phyloP scores from a whole-genome alignment of 202 grass and related monocot genomes.

The Musa balbisiana region DNA sequence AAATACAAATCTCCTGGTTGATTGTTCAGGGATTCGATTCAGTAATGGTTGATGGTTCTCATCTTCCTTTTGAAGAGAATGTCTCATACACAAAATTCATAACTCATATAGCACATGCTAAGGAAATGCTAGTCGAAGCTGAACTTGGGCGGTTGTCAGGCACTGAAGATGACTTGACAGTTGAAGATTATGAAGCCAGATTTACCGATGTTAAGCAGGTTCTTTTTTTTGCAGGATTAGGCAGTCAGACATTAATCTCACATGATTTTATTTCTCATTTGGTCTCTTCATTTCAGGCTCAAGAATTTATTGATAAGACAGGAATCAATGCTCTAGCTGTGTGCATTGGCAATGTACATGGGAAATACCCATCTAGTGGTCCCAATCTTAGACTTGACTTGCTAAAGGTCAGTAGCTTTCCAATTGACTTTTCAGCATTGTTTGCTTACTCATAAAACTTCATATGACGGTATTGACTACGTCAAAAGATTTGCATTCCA shows the following conservation, averaged over 20 bases:
- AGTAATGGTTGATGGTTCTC: constrained; percentile 88
- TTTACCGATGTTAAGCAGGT: constrained; percentile 76
- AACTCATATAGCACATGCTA: constrained; percentile 52
- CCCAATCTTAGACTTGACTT: constrained; percentile 74
- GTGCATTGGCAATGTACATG: constrained; percentile 93
- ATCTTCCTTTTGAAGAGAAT: constrained; percentile 65
- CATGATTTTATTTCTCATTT: constrained; percentile 18
- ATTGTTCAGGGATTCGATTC: constrained; percentile 83
- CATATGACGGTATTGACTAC: neutral
- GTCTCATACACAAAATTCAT: constrained; percentile 61
- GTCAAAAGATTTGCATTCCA: neutral
- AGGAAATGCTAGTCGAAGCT: constrained; percentile 82
- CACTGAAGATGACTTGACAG: constrained; percentile 82
- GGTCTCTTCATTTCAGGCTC: constrained; percentile 42
- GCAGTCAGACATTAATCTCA: neutral
- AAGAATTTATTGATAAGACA: constrained; percentile 77
- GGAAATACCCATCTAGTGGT: constrained; percentile 70
- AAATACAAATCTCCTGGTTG: neutral
- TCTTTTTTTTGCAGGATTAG: constrained; percentile 6
- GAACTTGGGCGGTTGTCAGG: constrained; percentile 88
- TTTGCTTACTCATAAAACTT: neutral
- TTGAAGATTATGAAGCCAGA: constrained; percentile 80
- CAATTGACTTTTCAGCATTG: neutral
- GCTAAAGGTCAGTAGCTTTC: constrained; percentile 46
- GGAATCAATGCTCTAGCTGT: constrained; percentile 75